These are phyloP conservation scores for Lotmaria passim DNA, from an alignment of 208 protist species.

Conservation along the genomic window DNA sequence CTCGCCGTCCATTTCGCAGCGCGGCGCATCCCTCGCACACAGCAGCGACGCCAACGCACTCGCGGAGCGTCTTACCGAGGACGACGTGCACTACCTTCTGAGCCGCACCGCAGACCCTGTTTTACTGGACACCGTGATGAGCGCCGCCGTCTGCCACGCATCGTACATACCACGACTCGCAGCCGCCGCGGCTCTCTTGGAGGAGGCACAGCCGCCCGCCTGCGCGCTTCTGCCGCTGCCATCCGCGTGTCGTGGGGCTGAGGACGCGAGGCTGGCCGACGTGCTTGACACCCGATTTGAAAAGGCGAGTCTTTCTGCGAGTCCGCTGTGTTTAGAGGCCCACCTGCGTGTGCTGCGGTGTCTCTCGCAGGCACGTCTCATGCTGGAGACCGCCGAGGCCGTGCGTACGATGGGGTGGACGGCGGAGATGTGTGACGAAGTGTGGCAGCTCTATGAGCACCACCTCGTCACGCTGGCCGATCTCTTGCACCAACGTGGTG, in stretches of 20 bases:
- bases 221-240: constrained; percentile 19
- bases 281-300: too few relatives aligned
- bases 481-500: constrained; percentile 22
- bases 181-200: constrained; percentile 18
- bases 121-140: constrained; percentile 11
- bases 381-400: constrained; percentile 34
- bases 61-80: constrained; percentile 6
- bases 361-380: constrained; percentile 60
- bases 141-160: constrained; percentile 19
- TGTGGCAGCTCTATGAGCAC: constrained; percentile 59
- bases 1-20: constrained; percentile 8
- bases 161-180: constrained; percentile 21
- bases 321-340: constrained; percentile 21
- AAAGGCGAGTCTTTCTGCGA: neutral
- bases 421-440: constrained; percentile 48
- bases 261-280: neutral
- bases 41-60: neutral
- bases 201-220: constrained; percentile 16
- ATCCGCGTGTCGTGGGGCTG: constrained; percentile 21
- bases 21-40: constrained; percentile 1
- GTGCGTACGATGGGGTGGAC: constrained; percentile 32
- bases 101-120: constrained; percentile 18
- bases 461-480: constrained; percentile 53
- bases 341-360: constrained; percentile 48
- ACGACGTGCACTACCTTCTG: constrained; percentile 25